Evolutionary conservation across 2,329 filamentous ascomycete genomes (phyloP), one percentile per base, ranked within the genome.

Genomic region (Akanthomyces uredinophilus): DNA sequence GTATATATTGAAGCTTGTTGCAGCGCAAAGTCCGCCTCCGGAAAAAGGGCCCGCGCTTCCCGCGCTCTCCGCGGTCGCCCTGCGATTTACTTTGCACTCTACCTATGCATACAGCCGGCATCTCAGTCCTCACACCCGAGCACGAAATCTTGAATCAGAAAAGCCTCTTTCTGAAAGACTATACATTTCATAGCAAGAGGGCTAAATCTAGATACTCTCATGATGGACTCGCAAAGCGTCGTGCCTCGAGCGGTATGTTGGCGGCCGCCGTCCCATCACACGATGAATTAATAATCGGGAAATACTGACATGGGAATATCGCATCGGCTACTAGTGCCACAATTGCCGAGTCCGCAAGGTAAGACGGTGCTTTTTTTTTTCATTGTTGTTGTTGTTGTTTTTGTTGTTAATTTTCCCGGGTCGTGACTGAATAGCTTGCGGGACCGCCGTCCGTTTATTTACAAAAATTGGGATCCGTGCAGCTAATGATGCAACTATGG

Each of bases 261-360:
- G 29, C 43, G 18, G 13, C 13, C 32, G 22, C 55, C 32, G 2
- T 4, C 27, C 32, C 37, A 29, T 29, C 27, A 29, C 20, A 11
- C 24, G n/a, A 51, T 22, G 11, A 11, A 39, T 8, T 41, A n/a
- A 24, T 1, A 16, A 51, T 44, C 46, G 14, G n/a, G 29, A 44
- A 44, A 24, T n/a, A 53, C 49, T 53, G 39, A 53, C 50, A 49
- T 14, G 18, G 29, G 43, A 22, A 18, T 20, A 22, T 32, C 5
- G 27, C 18, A 24, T 47, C 29, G 29, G 50, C 20, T 47, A 16
- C 50, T 47, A 63, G 61, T 63, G 61, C 27, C 56, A 63, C 32
- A 63, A 63, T 29, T 63, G 61, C 44, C 55, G 61, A 24, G 43
- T 63, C 24, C 61, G 61, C 32, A 63, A 63, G 61, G 61, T 60